Conservation (phyloP, 1,284 basidiomycete species). For the Fomitopsis palustris region DNA sequence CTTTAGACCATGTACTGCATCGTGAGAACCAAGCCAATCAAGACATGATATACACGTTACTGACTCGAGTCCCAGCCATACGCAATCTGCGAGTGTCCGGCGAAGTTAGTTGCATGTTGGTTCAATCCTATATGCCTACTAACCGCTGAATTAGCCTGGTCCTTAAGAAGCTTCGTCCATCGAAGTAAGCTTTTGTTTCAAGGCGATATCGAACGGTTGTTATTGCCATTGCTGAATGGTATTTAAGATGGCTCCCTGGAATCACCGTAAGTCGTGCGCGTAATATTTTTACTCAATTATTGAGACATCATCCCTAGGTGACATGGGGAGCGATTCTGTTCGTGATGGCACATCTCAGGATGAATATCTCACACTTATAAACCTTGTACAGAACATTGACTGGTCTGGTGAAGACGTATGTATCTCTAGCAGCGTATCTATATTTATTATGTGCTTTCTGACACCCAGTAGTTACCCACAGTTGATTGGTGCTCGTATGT, state of each 20-base stretch:
- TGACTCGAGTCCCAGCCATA: constrained; percentile 40
- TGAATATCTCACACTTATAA: constrained; percentile 36
- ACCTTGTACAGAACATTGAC: constrained; percentile 47
- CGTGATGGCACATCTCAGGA: constrained; percentile 25
- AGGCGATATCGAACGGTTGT: neutral
- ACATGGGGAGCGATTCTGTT: constrained; percentile 25
- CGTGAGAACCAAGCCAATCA: constrained; percentile 35
- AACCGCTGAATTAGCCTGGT: constrained; percentile 19
- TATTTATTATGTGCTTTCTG: neutral
- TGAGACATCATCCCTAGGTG: constrained; percentile 11
- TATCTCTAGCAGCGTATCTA: neutral
- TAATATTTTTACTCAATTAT: neutral
- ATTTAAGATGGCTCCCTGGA: constrained; percentile 26
- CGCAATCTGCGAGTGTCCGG: constrained; percentile 58
- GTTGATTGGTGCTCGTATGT: constrained; percentile 55
- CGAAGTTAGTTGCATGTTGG: constrained; percentile 39
- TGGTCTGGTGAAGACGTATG: constrained; percentile 61
- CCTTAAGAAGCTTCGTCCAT: constrained; percentile 31
- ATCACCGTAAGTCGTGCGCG: constrained; percentile 20
- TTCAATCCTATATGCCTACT: neutral
- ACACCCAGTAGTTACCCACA: constrained; percentile 46
- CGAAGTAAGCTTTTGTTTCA: constrained; percentile 11
- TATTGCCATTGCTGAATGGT: neutral
- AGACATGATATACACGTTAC: neutral
- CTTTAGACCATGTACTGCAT: constrained; percentile 67